Evolutionary conservation across 2,329 filamentous ascomycete species (phyloP).

Genomic region (Fusarium duplospermum): DNA sequence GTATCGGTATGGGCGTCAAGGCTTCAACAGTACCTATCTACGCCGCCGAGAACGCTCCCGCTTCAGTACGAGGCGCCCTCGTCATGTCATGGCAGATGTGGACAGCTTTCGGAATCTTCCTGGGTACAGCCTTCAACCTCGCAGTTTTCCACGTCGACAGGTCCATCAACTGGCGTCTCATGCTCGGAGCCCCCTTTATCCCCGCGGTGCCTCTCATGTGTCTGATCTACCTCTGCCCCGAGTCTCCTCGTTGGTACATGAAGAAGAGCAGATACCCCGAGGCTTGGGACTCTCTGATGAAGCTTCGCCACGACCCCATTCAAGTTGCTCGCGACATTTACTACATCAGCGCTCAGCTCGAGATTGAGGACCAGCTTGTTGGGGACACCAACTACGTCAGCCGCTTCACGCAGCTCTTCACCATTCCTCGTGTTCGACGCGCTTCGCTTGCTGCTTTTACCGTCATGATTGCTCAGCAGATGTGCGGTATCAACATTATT

Average conservation of each 20-base stretch:
- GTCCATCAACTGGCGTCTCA: constrained; percentile 52
- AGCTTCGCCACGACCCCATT: constrained; percentile 64
- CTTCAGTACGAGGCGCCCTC: constrained; percentile 75
- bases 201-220: constrained; percentile 64
- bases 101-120: constrained; percentile 65
- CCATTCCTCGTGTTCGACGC: constrained; percentile 73
- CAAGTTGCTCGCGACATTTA: constrained; percentile 71
- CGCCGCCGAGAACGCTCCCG: constrained; percentile 77
- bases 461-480: constrained; percentile 83
- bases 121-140: constrained; percentile 56
- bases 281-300: constrained; percentile 67
- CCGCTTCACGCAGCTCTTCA: constrained; percentile 72
- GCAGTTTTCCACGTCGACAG: constrained; percentile 41
- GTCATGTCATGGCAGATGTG: constrained; percentile 86
- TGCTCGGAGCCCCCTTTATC: constrained; percentile 72
- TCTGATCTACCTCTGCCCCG: constrained; percentile 71
- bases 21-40: constrained; percentile 77
- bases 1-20: constrained; percentile 77
- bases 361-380: constrained; percentile 53
- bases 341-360: constrained; percentile 60
- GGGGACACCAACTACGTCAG: constrained; percentile 55
- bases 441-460: constrained; percentile 81
- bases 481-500: constrained; percentile 77
- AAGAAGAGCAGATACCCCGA: constrained; percentile 71
- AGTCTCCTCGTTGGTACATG: constrained; percentile 73